phyloP scores from a whole-genome alignment of 768 basidiomycete species.

The Dioszegia crocea region DNA sequence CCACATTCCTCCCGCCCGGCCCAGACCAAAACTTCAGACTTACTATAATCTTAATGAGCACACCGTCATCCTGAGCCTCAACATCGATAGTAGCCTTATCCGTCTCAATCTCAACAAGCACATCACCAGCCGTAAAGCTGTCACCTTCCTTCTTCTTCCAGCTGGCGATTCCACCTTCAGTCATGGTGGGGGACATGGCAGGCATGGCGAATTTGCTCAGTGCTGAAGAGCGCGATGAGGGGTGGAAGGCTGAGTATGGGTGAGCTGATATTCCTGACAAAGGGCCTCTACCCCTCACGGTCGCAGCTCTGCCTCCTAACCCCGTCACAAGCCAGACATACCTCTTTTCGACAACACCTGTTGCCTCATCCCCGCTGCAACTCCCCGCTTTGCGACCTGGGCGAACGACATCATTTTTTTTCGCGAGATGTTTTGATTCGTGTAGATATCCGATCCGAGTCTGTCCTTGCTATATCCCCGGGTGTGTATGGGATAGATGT shows the following conservation, averaged over 20 bases:
- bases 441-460: background rate
- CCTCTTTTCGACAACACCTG: constrained; percentile 28
- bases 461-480: background rate
- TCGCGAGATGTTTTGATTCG: too few relatives aligned
- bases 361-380: constrained; percentile 25
- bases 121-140: constrained; percentile 79
- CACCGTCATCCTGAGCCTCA: constrained; percentile 95
- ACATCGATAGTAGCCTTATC: constrained; percentile 99
- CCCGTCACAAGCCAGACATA: constrained; percentile 4
- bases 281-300: too few relatives aligned
- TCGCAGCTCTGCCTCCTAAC: background rate
- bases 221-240: constrained; percentile 70
- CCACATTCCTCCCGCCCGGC: too few relatives aligned
- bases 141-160: constrained; percentile 99
- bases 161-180: constrained; percentile 92
- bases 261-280: background rate
- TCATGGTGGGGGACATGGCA: constrained; percentile 99
- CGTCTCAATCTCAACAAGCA: constrained; percentile 97
- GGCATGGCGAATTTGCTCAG: constrained; percentile 90
- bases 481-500: background rate
- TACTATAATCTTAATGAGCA: constrained; percentile 95
- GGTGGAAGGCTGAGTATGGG: constrained; percentile 64
- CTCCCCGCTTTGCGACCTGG: constrained; percentile 37
- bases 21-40: constrained; percentile 41
- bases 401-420: constrained; percentile 40